Conservation (phyloP, 495 filamentous ascomycete species). For the Pseudotulostoma volvatum region DNA sequence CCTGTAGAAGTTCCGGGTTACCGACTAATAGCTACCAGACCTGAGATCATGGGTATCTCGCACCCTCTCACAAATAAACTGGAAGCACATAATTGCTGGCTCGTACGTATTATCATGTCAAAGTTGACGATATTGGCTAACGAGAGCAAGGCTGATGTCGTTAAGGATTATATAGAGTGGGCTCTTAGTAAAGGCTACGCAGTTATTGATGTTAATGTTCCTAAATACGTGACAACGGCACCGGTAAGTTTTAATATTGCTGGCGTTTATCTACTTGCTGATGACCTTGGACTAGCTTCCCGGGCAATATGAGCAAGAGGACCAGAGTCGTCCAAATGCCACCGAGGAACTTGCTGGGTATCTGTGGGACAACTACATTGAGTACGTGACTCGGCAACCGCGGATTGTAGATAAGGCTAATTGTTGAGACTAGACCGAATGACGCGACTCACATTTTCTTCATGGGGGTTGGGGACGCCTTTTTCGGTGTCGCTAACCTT, state of each 20-base stretch:
- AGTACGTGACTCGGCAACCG: conserved; percentile 26
- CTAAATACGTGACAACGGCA: conserved; percentile 42
- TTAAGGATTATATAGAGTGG: conserved; percentile 71
- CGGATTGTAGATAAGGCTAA: not conserved
- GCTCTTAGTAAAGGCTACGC: conserved; percentile 53
- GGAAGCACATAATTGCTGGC: conserved; percentile 67
- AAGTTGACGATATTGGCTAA: conserved; percentile 17
- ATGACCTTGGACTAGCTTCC: conserved; percentile 13
- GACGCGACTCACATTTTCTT: conserved; percentile 59
- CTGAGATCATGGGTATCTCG: conserved; percentile 51
- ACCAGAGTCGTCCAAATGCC: conserved; percentile 28
- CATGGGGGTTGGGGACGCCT: conserved; percentile 67
- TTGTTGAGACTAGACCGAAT: conserved; percentile 30
- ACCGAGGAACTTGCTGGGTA: conserved; percentile 67
- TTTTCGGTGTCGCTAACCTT: conserved; percentile 51
- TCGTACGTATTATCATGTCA: conserved; percentile 42
- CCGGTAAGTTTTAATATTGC: conserved; percentile 9
- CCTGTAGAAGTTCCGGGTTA: not conserved
- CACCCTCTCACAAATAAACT: conserved; percentile 52
- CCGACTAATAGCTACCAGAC: conserved; percentile 25
- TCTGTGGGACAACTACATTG: conserved; percentile 95
- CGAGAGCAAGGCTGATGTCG: conserved; percentile 51
- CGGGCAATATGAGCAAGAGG: conserved; percentile 26
- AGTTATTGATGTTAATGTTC: conserved; percentile 81
- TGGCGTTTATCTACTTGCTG: not conserved